Base-by-base conservation (phyloP, 495 filamentous ascomycete species). In the Penicillium lagena region DNA sequence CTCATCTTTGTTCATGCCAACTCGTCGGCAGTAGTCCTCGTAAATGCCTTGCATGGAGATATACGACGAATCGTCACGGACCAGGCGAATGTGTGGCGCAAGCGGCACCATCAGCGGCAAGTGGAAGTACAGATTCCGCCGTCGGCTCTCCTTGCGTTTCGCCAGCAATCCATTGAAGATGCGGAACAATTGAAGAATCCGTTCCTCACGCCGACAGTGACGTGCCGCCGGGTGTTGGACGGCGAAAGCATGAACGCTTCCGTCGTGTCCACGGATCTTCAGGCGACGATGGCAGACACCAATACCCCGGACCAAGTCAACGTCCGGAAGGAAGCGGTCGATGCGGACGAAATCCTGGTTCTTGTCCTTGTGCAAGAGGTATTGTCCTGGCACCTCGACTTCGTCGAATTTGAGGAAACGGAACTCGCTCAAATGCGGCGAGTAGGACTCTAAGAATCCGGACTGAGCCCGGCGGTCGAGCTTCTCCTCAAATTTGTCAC, bases 291-390 rank as follows among this genome's bases (percentile, higher is more conserved):
- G 90, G 38, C 90, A 96, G 35, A 86, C 81, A 40, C 89, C 88
- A 53, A 91, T 86, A 7, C 81, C 85, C 29, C 94, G 82, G 15
- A 96, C 86, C 37, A 97, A 77, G 42, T 97, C 90, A 29, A 99
- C 89, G 57, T 89, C 83, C 10, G 94, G 90, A 56, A 97, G 64
- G 79, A 99, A 96, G 28, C 91, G 83, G 58, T 99, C 94, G 46
- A 99, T 96, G 27, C 88, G 83, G 45, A 97, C 82, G 56, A 99
- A 97, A 60, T 97, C 94, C 55, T 93, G 87, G 59, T 97, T 97
- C 76, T 97, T 97, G 60, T 99, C 94, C 57, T 89, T 90, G 63
- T 95, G 94, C 52, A 90, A 79, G 37, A 99, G 72, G 60, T 99
- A 99, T 63, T 99, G 94, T 2, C 94, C 94, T 1, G 94, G 94